Conservation (phyloP, 2,329 filamentous ascomycete species). For the Knufia fluminis region DNA sequence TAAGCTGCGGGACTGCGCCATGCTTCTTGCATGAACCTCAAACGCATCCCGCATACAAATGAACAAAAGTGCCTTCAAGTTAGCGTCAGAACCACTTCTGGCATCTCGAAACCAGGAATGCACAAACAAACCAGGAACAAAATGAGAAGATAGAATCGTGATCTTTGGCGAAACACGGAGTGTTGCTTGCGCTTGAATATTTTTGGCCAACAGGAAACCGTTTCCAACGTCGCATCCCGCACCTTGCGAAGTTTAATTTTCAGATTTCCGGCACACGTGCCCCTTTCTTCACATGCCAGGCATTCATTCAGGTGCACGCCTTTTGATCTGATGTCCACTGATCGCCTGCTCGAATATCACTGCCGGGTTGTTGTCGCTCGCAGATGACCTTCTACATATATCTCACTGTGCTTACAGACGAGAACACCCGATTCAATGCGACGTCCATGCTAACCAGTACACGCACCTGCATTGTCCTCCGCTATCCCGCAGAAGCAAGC, state of each 20-base stretch:
- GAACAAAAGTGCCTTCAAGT: neutral
- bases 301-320: too few species aligned
- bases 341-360: neutral
- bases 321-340: neutral
- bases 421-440: neutral
- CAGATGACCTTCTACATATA: neutral
- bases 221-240: neutral
- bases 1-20: neutral
- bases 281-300: neutral
- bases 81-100: neutral
- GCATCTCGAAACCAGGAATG: neutral
- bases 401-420: neutral
- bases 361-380: neutral
- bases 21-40: constrained; percentile 1
- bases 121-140: neutral
- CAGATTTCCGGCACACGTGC: neutral
- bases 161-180: neutral
- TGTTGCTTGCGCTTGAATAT: too few species aligned
- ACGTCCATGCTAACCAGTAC: neutral
- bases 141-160: neutral
- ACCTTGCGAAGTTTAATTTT: neutral
- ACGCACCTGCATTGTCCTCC: neutral
- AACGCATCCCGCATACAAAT: neutral
- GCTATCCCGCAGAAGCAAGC: neutral
- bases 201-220: neutral